Evolutionary conservation across 2,329 filamentous ascomycete species (phyloP).

Genomic region (Ophiosphaerella narmari): DNA sequence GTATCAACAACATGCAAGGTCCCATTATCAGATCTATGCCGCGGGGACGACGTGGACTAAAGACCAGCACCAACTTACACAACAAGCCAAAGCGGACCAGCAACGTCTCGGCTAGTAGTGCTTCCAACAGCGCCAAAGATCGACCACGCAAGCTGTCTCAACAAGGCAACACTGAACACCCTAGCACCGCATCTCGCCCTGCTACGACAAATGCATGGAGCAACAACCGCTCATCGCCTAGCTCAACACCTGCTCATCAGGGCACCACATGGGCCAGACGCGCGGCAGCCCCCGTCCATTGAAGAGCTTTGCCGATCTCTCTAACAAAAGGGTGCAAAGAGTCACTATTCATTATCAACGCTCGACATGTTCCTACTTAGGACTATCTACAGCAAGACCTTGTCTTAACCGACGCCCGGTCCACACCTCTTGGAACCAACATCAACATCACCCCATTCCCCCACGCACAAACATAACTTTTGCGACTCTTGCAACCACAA

Average conservation of each 20-base stretch:
- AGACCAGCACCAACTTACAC: conserved; percentile 12
- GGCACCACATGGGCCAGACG: conserved; percentile 31
- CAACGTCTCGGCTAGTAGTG: conserved; percentile 18
- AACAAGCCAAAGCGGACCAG: conserved; percentile 37
- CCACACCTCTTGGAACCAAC: not conserved
- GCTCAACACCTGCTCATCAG: conserved; percentile 22
- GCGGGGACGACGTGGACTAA: conserved; percentile 28
- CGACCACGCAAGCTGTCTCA: conserved; percentile 39
- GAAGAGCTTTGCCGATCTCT: conserved; percentile 1
- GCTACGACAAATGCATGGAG: conserved; percentile 33
- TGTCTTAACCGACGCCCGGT: no score
- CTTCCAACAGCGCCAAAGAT: conserved; percentile 26
- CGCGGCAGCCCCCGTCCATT: conserved; percentile 31
- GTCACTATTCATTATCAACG: no score
- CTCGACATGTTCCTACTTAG: no score
- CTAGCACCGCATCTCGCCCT: conserved; percentile 28
- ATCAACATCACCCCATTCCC: not conserved
- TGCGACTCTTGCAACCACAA: not conserved
- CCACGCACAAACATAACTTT: conserved; percentile 1
- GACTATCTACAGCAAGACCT: no score
- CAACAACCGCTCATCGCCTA: conserved; percentile 26
- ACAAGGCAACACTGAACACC: conserved; percentile 31
- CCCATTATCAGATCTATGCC: conserved; percentile 36
- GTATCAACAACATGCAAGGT: conserved; percentile 29
- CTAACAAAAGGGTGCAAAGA: not conserved